These are phyloP conservation scores for Geosiphon pyriformis DNA, from an alignment of 192 early-diverging fungal species.

Conservation along the genomic window DNA sequence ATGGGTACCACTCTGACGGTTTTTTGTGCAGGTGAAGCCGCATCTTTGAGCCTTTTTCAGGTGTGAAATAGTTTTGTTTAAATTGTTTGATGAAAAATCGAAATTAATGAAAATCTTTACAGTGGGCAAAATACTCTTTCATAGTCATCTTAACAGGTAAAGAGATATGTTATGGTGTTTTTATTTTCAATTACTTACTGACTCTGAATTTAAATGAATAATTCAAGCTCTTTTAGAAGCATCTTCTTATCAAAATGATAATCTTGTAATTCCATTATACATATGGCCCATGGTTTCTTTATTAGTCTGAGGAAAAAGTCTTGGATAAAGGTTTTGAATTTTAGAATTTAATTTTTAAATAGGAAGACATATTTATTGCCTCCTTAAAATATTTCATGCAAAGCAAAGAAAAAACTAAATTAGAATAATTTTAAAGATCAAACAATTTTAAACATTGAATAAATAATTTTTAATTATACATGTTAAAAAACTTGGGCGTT, in stretches of 20 bases:
- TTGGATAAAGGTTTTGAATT: no score
- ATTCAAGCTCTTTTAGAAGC: conserved; percentile 73
- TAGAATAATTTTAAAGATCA: no score
- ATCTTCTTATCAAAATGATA: conserved; percentile 91
- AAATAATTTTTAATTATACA: no score
- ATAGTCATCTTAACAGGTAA: conserved; percentile 37
- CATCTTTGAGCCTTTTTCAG: conserved; percentile 16
- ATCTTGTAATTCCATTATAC: conserved; percentile 80
- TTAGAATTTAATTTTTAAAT: no score
- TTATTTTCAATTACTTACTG: conserved; percentile 2
- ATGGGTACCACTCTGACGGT: conserved; percentile 32
- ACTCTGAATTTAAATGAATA: conserved; percentile 26
- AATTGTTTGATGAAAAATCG: no score
- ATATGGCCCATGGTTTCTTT: conserved; percentile 48
- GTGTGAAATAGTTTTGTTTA: conserved; percentile 13
- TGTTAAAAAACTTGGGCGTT: no score
- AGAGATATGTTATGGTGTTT: neutral
- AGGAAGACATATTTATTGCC: no score
- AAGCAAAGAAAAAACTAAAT: no score
- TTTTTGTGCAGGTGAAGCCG: conserved; percentile 3
- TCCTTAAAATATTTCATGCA: no score
- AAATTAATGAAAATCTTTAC: no score
- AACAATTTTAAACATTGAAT: no score
- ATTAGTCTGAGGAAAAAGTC: no score
- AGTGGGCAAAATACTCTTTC: conserved; percentile 31